Evolutionary conservation across 2,329 filamentous ascomycete genomes (phyloP), one percentile per base, ranked within the genome.

Genomic region (Fusarium austroafricanum): DNA sequence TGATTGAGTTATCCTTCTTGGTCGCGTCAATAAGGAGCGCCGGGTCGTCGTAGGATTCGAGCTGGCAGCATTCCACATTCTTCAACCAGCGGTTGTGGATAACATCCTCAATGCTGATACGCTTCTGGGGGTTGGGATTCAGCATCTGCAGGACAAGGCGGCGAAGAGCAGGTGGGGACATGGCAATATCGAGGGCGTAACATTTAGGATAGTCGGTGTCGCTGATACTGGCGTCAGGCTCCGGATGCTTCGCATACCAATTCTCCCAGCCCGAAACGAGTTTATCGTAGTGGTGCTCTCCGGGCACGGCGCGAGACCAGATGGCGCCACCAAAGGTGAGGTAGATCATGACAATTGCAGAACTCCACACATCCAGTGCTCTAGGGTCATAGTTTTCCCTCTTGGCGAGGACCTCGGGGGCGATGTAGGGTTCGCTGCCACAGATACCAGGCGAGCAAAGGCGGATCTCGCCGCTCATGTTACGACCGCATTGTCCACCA

Each of bases 381-480:
- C 93, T 89, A 2, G 94, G 90, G 75, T 97, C 94, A 72, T 86
- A 89, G 51, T 83, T 79, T 73, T 81, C 79, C 65, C 88, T 83
- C 82, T 92, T 92, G 44, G 84, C 84, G 35, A 96, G 82, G 7
- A 97, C 92, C 77, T 97, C 93, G 2, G 94, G 94, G 0, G 93
- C 92, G 72, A 96, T 94, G 77, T 97, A 97, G 2, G 93, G 93
- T 72, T 91, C 84, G 75, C 92, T 95, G 65, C 93, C 93, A 77
- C 93, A 95, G 70, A 96, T 91, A 20, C 92, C 93, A 6, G 93
- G 92, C 42, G 86, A 83, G 77, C 92, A 96, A 33, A 90, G 83
- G 38, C 92, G 89, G 10, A 93, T 77, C 7, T 90, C 88, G 28
- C 85, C 86, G 29, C 85, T 86, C 87, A 94, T 93, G 68, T 90